A percentile compares a stretch with the other conserved stretches of the same genome.
Conservation (phyloP, 192 early-diverging fungal genomes). For the Coemansia asiatica region DNA sequence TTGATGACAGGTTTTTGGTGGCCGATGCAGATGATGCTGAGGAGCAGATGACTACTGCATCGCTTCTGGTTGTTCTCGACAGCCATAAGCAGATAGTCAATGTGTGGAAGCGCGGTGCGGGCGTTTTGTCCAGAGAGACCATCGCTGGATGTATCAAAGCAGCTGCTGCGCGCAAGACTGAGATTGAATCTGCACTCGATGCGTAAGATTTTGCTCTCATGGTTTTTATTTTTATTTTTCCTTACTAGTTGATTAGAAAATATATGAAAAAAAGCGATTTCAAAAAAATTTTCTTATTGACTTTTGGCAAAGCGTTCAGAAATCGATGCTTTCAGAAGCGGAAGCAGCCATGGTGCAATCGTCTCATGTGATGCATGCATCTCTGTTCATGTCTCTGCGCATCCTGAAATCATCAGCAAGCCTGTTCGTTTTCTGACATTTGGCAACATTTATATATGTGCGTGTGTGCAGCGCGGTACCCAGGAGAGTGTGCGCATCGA, state of each 20-base stretch:
- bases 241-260: too few species aligned
- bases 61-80: slow-evolving; percentile 38
- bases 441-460: too few species aligned
- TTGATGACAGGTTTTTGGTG: slow-evolving; percentile 45
- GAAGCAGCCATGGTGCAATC: too few species aligned
- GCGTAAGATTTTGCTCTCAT: slow-evolving; percentile 6
- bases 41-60: slow-evolving; percentile 35
- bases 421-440: too few species aligned
- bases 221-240: background rate
- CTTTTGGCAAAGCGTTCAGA: background rate
- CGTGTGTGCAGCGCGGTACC: too few species aligned
- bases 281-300: background rate
- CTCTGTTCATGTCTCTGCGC: too few species aligned
- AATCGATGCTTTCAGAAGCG: too few species aligned
- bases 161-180: slow-evolving; percentile 19
- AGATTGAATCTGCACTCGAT: slow-evolving; percentile 6
- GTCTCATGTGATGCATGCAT: too few species aligned
- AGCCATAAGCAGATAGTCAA: slow-evolving; percentile 26
- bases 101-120: slow-evolving; percentile 51
- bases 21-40: slow-evolving; percentile 52
- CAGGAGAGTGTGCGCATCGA: background rate
- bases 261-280: too few species aligned
- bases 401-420: too few species aligned
- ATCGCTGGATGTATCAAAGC: slow-evolving; percentile 27
- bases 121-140: slow-evolving; percentile 18